Conservation (phyloP, 2,329 filamentous ascomycete genomes). For the Xylaria sp. region DNA sequence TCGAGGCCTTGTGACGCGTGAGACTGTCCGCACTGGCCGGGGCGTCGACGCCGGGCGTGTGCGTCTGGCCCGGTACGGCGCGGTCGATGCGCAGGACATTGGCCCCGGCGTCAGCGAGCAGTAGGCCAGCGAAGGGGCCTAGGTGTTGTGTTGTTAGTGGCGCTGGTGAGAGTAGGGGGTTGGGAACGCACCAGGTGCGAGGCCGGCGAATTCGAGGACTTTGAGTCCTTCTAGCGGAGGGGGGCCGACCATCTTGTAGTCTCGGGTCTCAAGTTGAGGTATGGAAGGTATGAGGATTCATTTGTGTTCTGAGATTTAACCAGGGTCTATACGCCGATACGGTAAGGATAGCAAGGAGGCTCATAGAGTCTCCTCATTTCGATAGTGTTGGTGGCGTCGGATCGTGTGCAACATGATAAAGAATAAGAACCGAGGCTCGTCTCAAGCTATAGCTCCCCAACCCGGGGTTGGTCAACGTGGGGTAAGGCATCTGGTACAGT, state of each 20-base stretch:
- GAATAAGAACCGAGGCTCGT: conserved; percentile 33
- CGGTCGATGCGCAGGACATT: conserved; percentile 87
- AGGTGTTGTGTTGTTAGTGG: neutral
- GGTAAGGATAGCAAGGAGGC: neutral
- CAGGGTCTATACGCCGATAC: neutral
- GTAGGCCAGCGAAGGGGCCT: conserved; percentile 88
- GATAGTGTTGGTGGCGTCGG: neutral
- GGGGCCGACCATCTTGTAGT: conserved; percentile 43
- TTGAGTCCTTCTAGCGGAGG: conserved; percentile 58
- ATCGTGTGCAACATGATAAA: neutral
- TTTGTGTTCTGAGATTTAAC: neutral
- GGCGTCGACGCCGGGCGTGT: conserved; percentile 42
- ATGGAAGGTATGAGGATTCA: neutral
- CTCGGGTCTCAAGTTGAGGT: neutral
- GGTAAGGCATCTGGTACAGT: no score
- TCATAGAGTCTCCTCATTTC: neutral
- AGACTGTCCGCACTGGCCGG: conserved; percentile 70
- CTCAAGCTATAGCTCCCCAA: no score
- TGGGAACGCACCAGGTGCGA: conserved; percentile 61
- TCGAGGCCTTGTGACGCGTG: conserved; percentile 79
- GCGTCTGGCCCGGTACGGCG: conserved; percentile 51
- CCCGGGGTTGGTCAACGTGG: no score
- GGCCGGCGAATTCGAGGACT: conserved; percentile 65
- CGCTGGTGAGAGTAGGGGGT: neutral
- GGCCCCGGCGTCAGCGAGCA: conserved; percentile 89